Evolutionary conservation across 2,329 filamentous ascomycete genomes (phyloP).

Genomic region (Plectosphaerella sp.): DNA sequence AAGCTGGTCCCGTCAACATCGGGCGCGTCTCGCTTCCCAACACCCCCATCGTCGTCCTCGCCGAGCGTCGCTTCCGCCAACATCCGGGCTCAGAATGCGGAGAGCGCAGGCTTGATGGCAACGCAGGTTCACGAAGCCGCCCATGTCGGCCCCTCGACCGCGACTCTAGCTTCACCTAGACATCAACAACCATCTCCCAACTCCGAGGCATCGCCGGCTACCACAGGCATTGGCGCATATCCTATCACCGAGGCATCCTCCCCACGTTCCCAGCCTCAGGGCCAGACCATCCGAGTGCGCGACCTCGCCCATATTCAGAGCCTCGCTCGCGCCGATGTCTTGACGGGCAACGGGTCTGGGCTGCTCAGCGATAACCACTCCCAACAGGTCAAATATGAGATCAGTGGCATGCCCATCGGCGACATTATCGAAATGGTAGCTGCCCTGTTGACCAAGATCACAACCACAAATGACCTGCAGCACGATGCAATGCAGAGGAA

Average conservation of each 20-base stretch:
- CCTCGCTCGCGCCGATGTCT: slow-evolving; percentile 74
- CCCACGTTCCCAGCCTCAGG: slow-evolving; percentile 22
- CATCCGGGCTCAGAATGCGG: slow-evolving; percentile 34
- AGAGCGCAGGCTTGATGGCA: slow-evolving; percentile 42
- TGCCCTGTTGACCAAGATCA: slow-evolving; percentile 92
- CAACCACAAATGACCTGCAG: slow-evolving; percentile 90
- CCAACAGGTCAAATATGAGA: slow-evolving; percentile 74
- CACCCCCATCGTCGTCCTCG: slow-evolving; percentile 51
- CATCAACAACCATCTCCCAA: slow-evolving; percentile 29
- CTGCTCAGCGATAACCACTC: slow-evolving; percentile 45
- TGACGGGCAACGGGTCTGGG: slow-evolving; percentile 46
- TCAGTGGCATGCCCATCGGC: slow-evolving; percentile 93
- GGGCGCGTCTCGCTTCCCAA: slow-evolving; percentile 45
- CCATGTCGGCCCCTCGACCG: slow-evolving; percentile 12
- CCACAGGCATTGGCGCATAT: slow-evolving; percentile 14
- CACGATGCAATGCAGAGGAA: slow-evolving; percentile 85
- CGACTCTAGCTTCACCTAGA: slow-evolving; percentile 10
- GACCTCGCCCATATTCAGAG: slow-evolving; percentile 89
- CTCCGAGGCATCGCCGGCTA: slow-evolving; percentile 24
- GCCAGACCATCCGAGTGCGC: slow-evolving; percentile 68
- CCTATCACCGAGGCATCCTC: slow-evolving; percentile 19
- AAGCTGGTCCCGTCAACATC: slow-evolving; percentile 24
- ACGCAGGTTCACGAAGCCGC: slow-evolving; percentile 22
- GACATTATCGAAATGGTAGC: slow-evolving; percentile 99
- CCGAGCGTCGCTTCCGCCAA: slow-evolving; percentile 33